Conservation (phyloP, 208 protist species). For the Crithidia fasciculata region DNA sequence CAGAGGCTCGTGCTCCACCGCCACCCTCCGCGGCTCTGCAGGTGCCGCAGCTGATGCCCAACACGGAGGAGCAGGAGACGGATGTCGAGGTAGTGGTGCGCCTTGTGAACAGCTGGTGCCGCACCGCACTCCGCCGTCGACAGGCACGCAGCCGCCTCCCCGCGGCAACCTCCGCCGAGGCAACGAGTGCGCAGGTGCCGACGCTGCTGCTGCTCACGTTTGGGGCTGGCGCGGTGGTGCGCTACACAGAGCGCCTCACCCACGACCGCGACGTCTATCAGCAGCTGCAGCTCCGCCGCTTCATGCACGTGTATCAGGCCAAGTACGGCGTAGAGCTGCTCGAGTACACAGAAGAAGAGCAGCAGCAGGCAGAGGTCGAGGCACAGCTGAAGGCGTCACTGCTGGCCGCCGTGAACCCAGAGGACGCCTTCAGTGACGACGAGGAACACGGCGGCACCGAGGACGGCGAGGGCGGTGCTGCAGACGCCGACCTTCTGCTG, state of each 20-base stretch:
- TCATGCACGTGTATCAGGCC: slow-evolving; percentile 59
- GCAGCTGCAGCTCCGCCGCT: slow-evolving; percentile 61
- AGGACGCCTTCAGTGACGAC: slow-evolving; percentile 20
- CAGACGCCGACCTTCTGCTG: too few species aligned
- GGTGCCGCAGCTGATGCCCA: slow-evolving; percentile 49
- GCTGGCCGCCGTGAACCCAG: slow-evolving; percentile 3
- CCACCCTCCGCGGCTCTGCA: neutral
- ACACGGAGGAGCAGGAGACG: slow-evolving; percentile 57
- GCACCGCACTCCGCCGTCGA: slow-evolving; percentile 24
- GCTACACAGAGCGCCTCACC: slow-evolving; percentile 62
- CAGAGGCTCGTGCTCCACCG: neutral
- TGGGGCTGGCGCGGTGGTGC: slow-evolving; percentile 39
- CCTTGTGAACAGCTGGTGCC: slow-evolving; percentile 61
- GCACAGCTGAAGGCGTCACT: slow-evolving; percentile 6
- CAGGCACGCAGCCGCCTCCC: neutral
- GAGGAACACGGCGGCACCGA: slow-evolving; percentile 1
- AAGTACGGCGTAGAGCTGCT: slow-evolving; percentile 46
- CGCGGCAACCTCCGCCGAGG: neutral
- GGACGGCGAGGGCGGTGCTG: neutral
- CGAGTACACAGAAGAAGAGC: neutral
- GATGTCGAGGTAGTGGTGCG: slow-evolving; percentile 63
- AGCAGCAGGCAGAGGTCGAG: neutral
- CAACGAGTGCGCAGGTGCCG: neutral
- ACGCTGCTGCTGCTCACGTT: slow-evolving; percentile 56
- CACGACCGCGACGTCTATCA: slow-evolving; percentile 61